Conservation (phyloP, 192 early-diverging fungal species). For the Backusella psychrophila region DNA sequence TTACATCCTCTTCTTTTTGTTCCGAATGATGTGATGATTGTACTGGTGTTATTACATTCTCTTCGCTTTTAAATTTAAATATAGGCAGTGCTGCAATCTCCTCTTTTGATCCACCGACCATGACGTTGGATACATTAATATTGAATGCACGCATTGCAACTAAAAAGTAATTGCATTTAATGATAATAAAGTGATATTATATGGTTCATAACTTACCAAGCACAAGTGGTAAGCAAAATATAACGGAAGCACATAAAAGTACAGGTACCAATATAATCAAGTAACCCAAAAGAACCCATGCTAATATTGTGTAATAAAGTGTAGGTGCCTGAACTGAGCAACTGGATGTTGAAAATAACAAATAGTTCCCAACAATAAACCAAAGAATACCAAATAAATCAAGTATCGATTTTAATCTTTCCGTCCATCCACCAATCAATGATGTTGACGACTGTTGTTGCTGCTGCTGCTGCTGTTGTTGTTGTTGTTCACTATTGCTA, state of each 20-base stretch:
- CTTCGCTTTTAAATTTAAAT: constrained; percentile 46
- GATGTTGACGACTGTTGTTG: neutral
- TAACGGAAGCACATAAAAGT: constrained; percentile 54
- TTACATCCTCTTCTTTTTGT: neutral
- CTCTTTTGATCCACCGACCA: constrained; percentile 65
- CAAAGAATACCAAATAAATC: constrained; percentile 60
- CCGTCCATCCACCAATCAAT: neutral
- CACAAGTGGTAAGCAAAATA: constrained; percentile 65
- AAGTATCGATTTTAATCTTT: constrained; percentile 51
- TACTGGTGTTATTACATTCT: neutral
- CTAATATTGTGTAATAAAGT: constrained; percentile 59
- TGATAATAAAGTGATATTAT: neutral
- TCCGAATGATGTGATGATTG: neutral
- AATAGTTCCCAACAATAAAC: constrained; percentile 73
- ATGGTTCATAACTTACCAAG: constrained; percentile 33
- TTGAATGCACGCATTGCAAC: constrained; percentile 55
- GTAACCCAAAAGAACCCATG: constrained; percentile 69
- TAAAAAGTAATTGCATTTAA: neutral
- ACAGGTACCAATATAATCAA: constrained; percentile 62
- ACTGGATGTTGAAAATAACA: constrained; percentile 51
- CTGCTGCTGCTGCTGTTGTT: neutral
- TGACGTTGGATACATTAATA: constrained; percentile 45
- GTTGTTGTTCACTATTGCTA: neutral
- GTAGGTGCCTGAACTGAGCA: constrained; percentile 50
- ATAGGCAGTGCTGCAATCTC: constrained; percentile 67